Conservation (phyloP, 495 filamentous ascomycete species). For the Aspergillus hancockii region DNA sequence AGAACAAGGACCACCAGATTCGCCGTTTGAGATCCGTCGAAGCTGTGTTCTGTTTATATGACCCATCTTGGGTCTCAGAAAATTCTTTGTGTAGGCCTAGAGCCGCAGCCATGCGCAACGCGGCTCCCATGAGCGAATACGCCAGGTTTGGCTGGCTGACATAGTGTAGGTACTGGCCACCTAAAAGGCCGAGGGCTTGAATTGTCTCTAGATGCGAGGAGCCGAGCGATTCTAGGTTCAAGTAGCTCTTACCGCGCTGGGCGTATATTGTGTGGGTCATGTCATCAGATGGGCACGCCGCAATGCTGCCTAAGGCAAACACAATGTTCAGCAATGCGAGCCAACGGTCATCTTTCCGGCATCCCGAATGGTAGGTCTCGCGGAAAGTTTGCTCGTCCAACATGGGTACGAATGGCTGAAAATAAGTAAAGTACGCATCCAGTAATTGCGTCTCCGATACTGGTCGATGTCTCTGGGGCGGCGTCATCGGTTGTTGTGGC, state of each 20-base stretch:
- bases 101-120: slow-evolving; percentile 40
- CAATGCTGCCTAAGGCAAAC: slow-evolving; percentile 75
- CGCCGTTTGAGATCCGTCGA: slow-evolving; percentile 62
- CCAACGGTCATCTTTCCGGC: slow-evolving; percentile 71
- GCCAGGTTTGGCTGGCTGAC: slow-evolving; percentile 78
- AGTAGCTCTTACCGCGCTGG: slow-evolving; percentile 65
- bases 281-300: slow-evolving; percentile 67
- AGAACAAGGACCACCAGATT: slow-evolving; percentile 81
- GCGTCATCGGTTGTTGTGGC: slow-evolving; percentile 30
- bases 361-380: slow-evolving; percentile 66
- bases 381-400: slow-evolving; percentile 75
- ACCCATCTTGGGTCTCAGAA: slow-evolving; percentile 39
- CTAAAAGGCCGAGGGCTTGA: slow-evolving; percentile 69
- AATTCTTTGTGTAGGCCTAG: slow-evolving; percentile 78
- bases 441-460: slow-evolving; percentile 58
- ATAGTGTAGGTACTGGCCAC: slow-evolving; percentile 80
- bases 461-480: slow-evolving; percentile 29
- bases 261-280: slow-evolving; percentile 73
- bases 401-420: slow-evolving; percentile 76
- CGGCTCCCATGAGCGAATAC: slow-evolving; percentile 42
- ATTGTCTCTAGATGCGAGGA: slow-evolving; percentile 63
- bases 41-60: slow-evolving; percentile 31
- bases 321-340: slow-evolving; percentile 78
- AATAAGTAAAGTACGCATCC: slow-evolving; percentile 74
- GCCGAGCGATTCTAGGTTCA: slow-evolving; percentile 64